A percentile compares a stretch with the other conserved stretches of the same genome.
Evolutionary conservation across 345 rosid species (phyloP).

Genomic region (Salix dunnii): DNA sequence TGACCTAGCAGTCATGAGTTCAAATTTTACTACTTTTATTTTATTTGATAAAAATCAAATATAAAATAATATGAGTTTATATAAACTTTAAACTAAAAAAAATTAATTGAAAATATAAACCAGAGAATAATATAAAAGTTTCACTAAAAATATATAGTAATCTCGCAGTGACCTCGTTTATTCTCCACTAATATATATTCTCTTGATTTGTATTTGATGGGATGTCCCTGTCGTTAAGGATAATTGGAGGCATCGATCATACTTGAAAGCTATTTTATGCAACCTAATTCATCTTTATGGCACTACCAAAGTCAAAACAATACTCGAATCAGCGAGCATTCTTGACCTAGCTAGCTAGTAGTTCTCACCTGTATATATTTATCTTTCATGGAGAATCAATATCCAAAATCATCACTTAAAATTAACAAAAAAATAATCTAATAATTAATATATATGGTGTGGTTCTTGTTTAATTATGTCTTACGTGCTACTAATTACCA

Average conservation of each 20-base stretch:
- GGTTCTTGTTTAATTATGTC: too few species aligned
- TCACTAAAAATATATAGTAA: not conserved
- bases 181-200: conserved; percentile 43
- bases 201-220: conserved; percentile 40
- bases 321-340: conserved; percentile 11
- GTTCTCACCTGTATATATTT: not conserved
- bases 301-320: conserved; percentile 10
- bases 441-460: too few species aligned
- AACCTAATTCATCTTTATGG: conserved; percentile 33
- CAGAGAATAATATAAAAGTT: too few species aligned
- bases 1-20: too few species aligned
- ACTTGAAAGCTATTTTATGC: conserved; percentile 29
- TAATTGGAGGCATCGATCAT: conserved; percentile 42
- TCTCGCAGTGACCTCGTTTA: conserved; percentile 29
- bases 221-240: conserved; percentile 44
- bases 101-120: rapidly evolving
- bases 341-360: not conserved
- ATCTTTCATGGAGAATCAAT: too few species aligned
- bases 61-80: rapidly evolving
- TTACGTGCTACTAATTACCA: too few species aligned
- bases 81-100: rapidly evolving
- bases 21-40: too few species aligned
- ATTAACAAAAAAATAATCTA: too few species aligned
- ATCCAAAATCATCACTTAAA: too few species aligned
- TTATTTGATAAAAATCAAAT: too few species aligned